Evolutionary conservation across 495 filamentous ascomycete species (phyloP).

Genomic region (Aspergillus carlsbadensis): DNA sequence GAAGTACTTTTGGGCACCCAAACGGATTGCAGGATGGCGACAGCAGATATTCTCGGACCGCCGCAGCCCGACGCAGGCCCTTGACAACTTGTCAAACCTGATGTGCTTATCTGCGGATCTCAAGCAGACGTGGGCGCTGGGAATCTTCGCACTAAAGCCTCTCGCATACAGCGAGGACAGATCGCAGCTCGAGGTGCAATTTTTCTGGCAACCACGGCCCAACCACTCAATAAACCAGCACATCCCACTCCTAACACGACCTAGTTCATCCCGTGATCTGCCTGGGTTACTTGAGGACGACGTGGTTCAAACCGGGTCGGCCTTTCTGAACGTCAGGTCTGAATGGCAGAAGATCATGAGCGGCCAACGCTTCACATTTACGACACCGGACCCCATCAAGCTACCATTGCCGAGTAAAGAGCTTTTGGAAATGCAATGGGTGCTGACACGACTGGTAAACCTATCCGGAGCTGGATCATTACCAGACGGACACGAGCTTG

Average conservation of each 20-base stretch:
- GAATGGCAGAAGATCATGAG: no score
- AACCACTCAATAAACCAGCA: not conserved
- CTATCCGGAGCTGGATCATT: not conserved
- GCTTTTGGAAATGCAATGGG: not conserved
- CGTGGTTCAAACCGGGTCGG: not conserved
- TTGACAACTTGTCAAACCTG: not conserved
- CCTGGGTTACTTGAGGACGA: not conserved
- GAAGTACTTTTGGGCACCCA: slow-evolving; percentile 5
- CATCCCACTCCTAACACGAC: not conserved
- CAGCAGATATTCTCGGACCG: not conserved
- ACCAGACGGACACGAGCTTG: no score
- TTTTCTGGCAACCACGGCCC: not conserved
- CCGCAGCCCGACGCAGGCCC: not conserved
- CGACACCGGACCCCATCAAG: not conserved
- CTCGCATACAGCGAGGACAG: not conserved
- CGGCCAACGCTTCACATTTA: not conserved
- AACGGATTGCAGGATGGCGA: not conserved
- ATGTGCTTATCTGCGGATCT: not conserved
- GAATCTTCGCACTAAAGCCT: not conserved
- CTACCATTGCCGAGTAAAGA: not conserved
- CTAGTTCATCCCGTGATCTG: not conserved
- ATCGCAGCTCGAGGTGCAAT: not conserved
- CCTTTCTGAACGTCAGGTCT: no score
- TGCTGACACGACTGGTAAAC: not conserved
- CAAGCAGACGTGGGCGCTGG: not conserved